Percentiles rank a stretch among this genome's conserved stretches.
These are phyloP conservation scores for Barbatosphaeria neglecta DNA, from an alignment of 495 filamentous ascomycete species.

Conservation along the genomic window DNA sequence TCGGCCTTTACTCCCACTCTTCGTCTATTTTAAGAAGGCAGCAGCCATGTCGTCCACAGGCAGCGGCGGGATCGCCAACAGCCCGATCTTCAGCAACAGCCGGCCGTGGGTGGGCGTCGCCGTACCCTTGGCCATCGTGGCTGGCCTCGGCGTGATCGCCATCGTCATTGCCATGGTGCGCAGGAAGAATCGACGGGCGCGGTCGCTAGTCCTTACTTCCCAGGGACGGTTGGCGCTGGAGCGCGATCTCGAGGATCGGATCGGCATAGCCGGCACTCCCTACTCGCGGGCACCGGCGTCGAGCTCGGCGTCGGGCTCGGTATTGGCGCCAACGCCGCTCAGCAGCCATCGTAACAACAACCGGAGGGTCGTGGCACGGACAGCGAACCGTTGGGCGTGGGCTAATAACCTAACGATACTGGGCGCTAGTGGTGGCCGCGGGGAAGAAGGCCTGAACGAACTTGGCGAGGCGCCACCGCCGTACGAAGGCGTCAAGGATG, in stretches of 20 bases:
- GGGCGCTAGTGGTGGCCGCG: too few relatives aligned
- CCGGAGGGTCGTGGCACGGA: neutral
- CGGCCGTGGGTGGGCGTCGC: neutral
- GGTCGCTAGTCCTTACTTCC: neutral
- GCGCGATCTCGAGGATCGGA: neutral
- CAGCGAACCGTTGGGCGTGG: slow-evolving; percentile 3
- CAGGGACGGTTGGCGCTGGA: neutral
- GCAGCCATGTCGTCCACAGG: neutral
- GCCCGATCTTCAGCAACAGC: neutral
- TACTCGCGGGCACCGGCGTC: too few relatives aligned
- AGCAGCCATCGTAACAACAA: too few relatives aligned
- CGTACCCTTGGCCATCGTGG: neutral
- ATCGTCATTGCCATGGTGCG: neutral
- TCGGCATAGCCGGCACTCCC: neutral
- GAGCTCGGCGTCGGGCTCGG: too few relatives aligned
- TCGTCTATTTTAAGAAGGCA: too few relatives aligned
- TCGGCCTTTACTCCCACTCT: too few relatives aligned
- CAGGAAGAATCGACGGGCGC: neutral
- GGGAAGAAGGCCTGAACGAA: slow-evolving; percentile 44
- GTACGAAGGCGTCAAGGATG: slow-evolving; percentile 17
- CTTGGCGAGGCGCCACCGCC: slow-evolving; percentile 47
- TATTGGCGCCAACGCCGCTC: too few relatives aligned
- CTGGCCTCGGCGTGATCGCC: neutral
- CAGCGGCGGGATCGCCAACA: neutral
- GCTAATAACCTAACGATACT: slow-evolving; percentile 1